These are phyloP conservation scores for Tuctoria greenei DNA, from an alignment of 176 grass and related monocot genomes.

Conservation along the genomic window DNA sequence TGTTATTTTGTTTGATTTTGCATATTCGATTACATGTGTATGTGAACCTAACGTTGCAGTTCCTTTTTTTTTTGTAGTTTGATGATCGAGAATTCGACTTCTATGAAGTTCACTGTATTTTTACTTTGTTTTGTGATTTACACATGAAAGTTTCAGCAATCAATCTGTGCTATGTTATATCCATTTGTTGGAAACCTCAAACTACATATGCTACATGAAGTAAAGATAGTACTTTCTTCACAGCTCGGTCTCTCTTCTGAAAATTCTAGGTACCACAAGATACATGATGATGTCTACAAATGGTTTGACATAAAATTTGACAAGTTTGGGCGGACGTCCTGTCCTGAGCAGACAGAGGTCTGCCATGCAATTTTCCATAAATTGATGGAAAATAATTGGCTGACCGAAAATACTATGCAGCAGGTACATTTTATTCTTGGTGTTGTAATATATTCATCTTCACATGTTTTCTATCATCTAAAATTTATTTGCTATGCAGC, in stretches of 20 bases:
- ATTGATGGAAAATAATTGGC: constrained; percentile 90
- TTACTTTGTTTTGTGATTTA: too few relatives aligned
- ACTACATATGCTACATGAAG: too few relatives aligned
- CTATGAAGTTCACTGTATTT: too few relatives aligned
- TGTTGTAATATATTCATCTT: background rate
- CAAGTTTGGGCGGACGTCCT: constrained; percentile 86
- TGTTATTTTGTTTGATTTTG: too few relatives aligned
- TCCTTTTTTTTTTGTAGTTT: too few relatives aligned
- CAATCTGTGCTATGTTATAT: too few relatives aligned
- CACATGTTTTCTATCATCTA: constrained; percentile 1
- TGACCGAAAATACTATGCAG: constrained; percentile 92
- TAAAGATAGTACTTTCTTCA: too few relatives aligned
- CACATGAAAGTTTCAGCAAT: too few relatives aligned
- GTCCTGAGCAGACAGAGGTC: constrained; percentile 78
- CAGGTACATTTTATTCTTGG: constrained; percentile 57
- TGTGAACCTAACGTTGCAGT: too few relatives aligned
- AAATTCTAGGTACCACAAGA: constrained; percentile 69
- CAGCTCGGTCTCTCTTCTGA: background rate
- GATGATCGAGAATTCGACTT: too few relatives aligned
- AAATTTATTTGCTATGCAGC: constrained; percentile 44
- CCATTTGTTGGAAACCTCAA: too few relatives aligned
- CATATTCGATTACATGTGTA: too few relatives aligned
- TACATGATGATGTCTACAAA: constrained; percentile 84
- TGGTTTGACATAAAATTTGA: constrained; percentile 99
- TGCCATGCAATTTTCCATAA: constrained; percentile 91